These are phyloP conservation scores for Theileria sp. DNA, from an alignment of 169 alveolate genomes.

Conservation along the genomic window DNA sequence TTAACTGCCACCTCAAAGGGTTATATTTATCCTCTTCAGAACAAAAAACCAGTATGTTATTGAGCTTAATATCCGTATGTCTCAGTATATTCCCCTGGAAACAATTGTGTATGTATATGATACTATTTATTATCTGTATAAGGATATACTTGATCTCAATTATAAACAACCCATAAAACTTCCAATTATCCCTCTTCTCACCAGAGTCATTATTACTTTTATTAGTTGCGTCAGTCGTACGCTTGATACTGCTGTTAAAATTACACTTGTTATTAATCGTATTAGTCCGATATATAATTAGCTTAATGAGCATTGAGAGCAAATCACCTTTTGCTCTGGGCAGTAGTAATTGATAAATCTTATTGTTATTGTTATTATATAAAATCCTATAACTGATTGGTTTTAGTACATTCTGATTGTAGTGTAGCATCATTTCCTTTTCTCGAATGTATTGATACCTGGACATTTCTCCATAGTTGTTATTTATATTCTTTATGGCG, in stretches of 20 bases:
- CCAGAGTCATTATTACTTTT: constrained; percentile 1
- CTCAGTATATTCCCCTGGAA: constrained; percentile 75
- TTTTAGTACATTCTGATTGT: constrained; percentile 69
- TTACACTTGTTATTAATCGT: not conserved
- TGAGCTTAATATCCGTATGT: constrained; percentile 73
- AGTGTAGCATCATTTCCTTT: constrained; percentile 75
- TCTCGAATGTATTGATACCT: constrained; percentile 75
- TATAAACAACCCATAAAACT: constrained; percentile 66
- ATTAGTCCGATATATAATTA: constrained; percentile 26
- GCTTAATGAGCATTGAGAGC: constrained; percentile 42
- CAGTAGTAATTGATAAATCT: constrained; percentile 70
- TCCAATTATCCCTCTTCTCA: constrained; percentile 38
- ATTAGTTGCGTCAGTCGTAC: not conserved
- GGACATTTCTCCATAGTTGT: constrained; percentile 29
- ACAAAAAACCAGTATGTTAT: constrained; percentile 72
- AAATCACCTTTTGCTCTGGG: constrained; percentile 79
- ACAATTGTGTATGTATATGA: constrained; percentile 72
- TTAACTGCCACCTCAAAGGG: constrained; percentile 72
- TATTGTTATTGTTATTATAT: constrained; percentile 29
- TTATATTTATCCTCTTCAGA: constrained; percentile 55
- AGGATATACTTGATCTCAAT: constrained; percentile 70
- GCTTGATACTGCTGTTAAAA: not conserved
- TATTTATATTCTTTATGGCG: constrained; percentile 51
- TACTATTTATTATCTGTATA: constrained; percentile 71
- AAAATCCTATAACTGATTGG: constrained; percentile 65